Evolutionary conservation across 805 yeast genomes (phyloP).

Genomic region (Zygosaccharomyces bisporus): DNA sequence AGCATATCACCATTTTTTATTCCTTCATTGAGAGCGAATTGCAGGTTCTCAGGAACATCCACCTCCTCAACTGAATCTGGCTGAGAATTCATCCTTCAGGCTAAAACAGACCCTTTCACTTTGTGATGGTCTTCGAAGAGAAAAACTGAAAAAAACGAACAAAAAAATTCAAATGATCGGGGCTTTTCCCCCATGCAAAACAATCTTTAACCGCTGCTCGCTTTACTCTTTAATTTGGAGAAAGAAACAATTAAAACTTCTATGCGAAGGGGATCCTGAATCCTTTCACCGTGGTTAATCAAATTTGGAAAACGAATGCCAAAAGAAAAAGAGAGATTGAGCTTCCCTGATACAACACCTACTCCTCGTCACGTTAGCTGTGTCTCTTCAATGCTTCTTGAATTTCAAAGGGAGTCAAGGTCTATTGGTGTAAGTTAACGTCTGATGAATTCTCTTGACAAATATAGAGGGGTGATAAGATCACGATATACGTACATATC

Average conservation of each 20-base stretch:
- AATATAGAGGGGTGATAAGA: neutral
- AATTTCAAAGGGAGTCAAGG: neutral
- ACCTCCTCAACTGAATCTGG: constrained; percentile 21
- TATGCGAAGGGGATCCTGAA: neutral
- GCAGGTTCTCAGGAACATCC: constrained; percentile 30
- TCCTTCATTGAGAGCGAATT: constrained; percentile 18
- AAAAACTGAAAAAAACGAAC: neutral
- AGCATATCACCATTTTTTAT: constrained; percentile 4
- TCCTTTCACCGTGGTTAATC: constrained; percentile 4
- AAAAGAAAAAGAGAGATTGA: neutral
- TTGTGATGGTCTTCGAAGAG: neutral
- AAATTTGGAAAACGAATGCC: neutral
- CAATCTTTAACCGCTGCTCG: neutral
- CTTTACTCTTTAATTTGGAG: constrained; percentile 2
- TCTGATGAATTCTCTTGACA: neutral
- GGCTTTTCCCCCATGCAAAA: constrained; percentile 1
- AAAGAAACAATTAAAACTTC: constrained; percentile 4
- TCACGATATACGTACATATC: neutral
- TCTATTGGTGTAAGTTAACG: neutral
- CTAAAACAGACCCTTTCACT: neutral
- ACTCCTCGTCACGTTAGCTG: neutral
- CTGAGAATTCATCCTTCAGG: constrained; percentile 9
- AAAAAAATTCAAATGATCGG: neutral
- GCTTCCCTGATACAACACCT: neutral
- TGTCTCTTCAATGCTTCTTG: neutral